A percentile compares a stretch with the other conserved stretches of the same genome.
These are phyloP conservation scores for Eutypella sp. DNA, from an alignment of 2,329 filamentous ascomycete genomes.

Conservation along the genomic window DNA sequence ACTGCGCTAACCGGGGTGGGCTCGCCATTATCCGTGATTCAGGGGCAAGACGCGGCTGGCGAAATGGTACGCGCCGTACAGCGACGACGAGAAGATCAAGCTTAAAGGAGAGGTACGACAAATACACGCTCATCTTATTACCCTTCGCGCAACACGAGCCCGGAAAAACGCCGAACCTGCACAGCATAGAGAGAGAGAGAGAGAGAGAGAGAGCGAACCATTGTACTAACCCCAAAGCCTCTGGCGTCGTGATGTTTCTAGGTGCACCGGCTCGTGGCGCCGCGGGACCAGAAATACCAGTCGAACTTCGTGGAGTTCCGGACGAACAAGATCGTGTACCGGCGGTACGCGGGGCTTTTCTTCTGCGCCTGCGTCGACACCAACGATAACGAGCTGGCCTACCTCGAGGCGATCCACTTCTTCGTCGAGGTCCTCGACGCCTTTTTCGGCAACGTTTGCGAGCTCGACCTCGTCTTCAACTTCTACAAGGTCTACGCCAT, in stretches of 20 bases:
- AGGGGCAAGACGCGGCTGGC: constrained; percentile 97
- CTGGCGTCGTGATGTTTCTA: constrained; percentile 29
- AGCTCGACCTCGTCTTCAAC: constrained; percentile 85
- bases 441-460: constrained; percentile 98
- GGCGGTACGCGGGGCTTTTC: constrained; percentile 94
- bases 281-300: constrained; percentile 98
- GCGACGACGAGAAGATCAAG: constrained; percentile 98
- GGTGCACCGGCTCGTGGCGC: constrained; percentile 95
- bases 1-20: background rate
- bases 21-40: too few species aligned
- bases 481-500: constrained; percentile 94
- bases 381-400: constrained; percentile 97
- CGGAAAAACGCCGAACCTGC: too few species aligned
- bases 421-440: constrained; percentile 98
- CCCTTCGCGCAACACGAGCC: too few species aligned
- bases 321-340: constrained; percentile 94
- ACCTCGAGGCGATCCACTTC: constrained; percentile 96
- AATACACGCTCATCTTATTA: too few species aligned
- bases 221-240: background rate
- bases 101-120: constrained; percentile 83
- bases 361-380: constrained; percentile 99
- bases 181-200: too few species aligned
- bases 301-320: constrained; percentile 98
- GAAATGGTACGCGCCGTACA: constrained; percentile 99
- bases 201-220: background rate